A percentile compares a stretch with the other conserved stretches of the same genome.
These are phyloP conservation scores for Beverwykella pulmonaria DNA, from an alignment of 495 filamentous ascomycete species.

Conservation along the genomic window DNA sequence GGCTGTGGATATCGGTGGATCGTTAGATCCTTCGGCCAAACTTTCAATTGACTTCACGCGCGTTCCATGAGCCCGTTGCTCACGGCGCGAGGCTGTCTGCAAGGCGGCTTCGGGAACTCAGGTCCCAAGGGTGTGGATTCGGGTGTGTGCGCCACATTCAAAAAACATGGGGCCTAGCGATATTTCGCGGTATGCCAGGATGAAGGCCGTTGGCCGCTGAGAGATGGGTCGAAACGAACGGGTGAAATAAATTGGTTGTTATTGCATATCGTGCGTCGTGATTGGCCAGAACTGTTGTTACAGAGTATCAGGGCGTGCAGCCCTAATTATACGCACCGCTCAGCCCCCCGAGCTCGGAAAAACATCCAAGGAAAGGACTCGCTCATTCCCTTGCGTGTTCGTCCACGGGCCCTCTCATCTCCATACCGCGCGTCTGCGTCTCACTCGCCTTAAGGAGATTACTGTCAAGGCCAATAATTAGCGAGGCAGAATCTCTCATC, in stretches of 20 bases:
- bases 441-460: neutral
- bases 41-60: neutral
- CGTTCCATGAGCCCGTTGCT: no score
- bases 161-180: conserved; percentile 10
- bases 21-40: conserved; percentile 20
- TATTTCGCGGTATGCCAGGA: neutral
- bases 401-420: neutral
- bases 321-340: neutral
- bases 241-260: conserved; percentile 10
- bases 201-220: conserved; percentile 1
- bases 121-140: conserved; percentile 9
- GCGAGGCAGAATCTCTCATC: conserved; percentile 18
- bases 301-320: neutral
- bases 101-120: conserved; percentile 16
- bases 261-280: neutral
- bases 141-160: neutral
- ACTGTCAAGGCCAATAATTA: neutral
- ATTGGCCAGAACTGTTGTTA: neutral
- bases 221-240: neutral
- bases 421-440: neutral
- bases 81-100: conserved; percentile 20
- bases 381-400: neutral
- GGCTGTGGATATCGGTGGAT: neutral
- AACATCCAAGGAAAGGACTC: neutral
- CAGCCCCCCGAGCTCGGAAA: conserved; percentile 3